These are phyloP conservation scores for Lactarius hatsudake DNA, from an alignment of 768 basidiomycete genomes.

Conservation along the genomic window DNA sequence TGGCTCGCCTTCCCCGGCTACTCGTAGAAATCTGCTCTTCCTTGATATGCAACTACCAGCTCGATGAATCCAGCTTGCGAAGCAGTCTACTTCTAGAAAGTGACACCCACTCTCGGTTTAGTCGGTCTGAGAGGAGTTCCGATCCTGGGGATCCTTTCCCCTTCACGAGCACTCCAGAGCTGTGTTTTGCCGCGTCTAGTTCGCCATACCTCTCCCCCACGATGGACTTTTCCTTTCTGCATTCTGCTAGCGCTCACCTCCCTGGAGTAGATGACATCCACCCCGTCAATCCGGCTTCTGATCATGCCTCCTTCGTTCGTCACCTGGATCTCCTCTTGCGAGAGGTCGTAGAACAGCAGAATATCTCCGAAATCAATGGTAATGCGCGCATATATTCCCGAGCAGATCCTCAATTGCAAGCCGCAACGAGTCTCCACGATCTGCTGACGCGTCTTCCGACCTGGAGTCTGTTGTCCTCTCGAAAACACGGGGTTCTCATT, in stretches of 20 bases:
- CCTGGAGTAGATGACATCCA: neutral
- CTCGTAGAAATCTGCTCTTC: neutral
- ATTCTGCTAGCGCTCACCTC: neutral
- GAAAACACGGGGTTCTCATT: neutral
- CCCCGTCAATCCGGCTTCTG: neutral
- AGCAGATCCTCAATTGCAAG: neutral
- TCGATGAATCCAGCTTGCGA: neutral
- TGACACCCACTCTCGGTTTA: neutral
- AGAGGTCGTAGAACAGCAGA: conserved; percentile 4
- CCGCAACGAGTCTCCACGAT: neutral
- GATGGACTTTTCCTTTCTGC: neutral
- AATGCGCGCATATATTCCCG: conserved; percentile 9
- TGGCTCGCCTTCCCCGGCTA: neutral
- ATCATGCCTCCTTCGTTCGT: conserved; percentile 1
- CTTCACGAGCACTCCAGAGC: conserved; percentile 17
- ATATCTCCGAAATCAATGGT: neutral
- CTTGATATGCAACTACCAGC: neutral
- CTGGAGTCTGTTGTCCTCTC: neutral
- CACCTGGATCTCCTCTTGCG: conserved; percentile 8
- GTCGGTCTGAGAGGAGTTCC: neutral
- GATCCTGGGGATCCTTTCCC: neutral
- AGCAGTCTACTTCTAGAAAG: neutral
- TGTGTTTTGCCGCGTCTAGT: conserved; percentile 17
- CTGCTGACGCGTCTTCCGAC: neutral
- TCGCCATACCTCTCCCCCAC: conserved; percentile 1